phyloP scores from a whole-genome alignment of 306 rosid species.

The Lathyrus aphaca region DNA sequence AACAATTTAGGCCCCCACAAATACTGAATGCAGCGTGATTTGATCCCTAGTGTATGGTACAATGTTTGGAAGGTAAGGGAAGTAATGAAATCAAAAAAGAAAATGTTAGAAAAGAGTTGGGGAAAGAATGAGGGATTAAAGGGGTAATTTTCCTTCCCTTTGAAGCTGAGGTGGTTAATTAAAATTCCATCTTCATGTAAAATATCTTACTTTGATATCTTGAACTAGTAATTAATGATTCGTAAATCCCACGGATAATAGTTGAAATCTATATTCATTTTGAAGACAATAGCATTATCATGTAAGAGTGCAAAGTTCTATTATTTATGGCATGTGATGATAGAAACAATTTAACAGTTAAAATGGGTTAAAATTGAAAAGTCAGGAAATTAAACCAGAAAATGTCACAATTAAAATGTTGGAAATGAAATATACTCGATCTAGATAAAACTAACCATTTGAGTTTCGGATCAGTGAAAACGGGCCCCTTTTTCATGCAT shows the following conservation, averaged over 20 bases:
- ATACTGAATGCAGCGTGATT: constrained; percentile 7
- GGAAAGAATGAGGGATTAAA: neutral
- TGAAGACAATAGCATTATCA: constrained; percentile 3
- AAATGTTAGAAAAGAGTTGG: neutral
- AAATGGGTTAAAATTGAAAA: neutral
- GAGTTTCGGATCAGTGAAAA: constrained; percentile 91
- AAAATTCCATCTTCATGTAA: neutral
- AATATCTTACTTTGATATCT: constrained; percentile 12
- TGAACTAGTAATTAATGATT: neutral
- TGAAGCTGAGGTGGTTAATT: neutral
- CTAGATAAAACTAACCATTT: constrained; percentile 70
- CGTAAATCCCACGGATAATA: constrained; percentile 10
- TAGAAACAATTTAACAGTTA: constrained; percentile 24
- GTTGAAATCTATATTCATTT: constrained; percentile 16
- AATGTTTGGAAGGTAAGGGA: neutral
- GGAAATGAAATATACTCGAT: neutral
- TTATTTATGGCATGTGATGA: constrained; percentile 2
- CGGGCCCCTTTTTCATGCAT: constrained; percentile 99
- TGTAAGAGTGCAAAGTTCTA: constrained; percentile 6
- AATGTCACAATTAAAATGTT: neutral
- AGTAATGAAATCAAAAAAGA: constrained; percentile 11
- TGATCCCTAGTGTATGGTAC: neutral
- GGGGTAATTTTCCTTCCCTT: neutral
- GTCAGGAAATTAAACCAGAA: neutral
- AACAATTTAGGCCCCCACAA: constrained; percentile 1